phyloP scores from a whole-genome alignment of 2,329 filamentous ascomycete species.

The Alternaria gansuensis region DNA sequence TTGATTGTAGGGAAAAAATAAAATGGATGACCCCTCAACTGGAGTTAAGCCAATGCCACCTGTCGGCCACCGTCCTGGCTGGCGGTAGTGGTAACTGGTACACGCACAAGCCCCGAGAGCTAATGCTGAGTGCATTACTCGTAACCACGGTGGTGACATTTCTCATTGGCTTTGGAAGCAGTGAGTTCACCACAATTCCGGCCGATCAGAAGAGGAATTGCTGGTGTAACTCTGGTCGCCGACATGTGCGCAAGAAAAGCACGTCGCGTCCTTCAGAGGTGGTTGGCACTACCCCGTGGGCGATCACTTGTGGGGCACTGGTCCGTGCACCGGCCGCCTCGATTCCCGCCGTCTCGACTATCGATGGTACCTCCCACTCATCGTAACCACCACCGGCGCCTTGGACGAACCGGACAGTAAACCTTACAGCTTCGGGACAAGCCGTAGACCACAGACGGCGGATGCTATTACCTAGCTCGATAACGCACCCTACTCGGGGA shows the following conservation, averaged over 20 bases:
- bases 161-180: not conserved
- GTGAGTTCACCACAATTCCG: not conserved
- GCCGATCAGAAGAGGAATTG: slow-evolving; percentile 9
- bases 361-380: slow-evolving; percentile 9
- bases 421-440: slow-evolving; percentile 16
- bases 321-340: slow-evolving; percentile 1
- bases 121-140: not conserved
- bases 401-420: slow-evolving; percentile 7
- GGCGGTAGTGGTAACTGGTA: not conserved
- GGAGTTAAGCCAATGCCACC: not conserved
- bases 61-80: slow-evolving; percentile 2
- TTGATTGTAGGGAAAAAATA: not conserved
- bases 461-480: slow-evolving; percentile 1
- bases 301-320: slow-evolving; percentile 4
- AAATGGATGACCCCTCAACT: not conserved
- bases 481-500: slow-evolving; percentile 3
- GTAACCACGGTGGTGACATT: not conserved
- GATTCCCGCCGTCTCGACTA: slow-evolving; percentile 8
- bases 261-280: not conserved
- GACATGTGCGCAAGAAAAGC: slow-evolving; percentile 16
- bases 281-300: slow-evolving; percentile 1
- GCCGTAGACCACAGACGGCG: slow-evolving; percentile 5
- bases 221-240: slow-evolving; percentile 11
- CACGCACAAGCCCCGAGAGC: not conserved
- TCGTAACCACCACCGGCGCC: slow-evolving; percentile 6